These are phyloP conservation scores for Trichomonas gallinae DNA, from an alignment of 208 protist genomes.

Conservation along the genomic window DNA sequence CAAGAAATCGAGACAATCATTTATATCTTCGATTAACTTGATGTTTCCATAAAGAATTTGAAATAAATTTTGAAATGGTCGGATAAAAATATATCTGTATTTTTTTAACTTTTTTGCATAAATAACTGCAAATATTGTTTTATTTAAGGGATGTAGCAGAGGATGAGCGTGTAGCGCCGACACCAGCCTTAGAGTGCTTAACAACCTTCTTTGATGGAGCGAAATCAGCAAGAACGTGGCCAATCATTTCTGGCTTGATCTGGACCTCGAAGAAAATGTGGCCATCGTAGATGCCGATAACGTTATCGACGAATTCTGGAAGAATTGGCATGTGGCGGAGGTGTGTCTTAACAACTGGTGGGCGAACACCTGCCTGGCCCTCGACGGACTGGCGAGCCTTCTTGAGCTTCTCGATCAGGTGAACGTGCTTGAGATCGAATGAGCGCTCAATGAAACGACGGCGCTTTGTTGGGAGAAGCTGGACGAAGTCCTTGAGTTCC, in stretches of 20 bases:
- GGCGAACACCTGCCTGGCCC: neutral
- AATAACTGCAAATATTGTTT: neutral
- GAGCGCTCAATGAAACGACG: neutral
- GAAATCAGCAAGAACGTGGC: conserved; percentile 98
- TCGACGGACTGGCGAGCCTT: neutral
- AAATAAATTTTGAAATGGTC: neutral
- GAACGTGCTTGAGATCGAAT: neutral
- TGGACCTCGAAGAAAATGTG: conserved; percentile 93
- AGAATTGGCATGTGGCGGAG: conserved; percentile 81
- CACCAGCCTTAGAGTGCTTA: conserved; percentile 92
- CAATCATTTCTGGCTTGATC: conserved; percentile 98
- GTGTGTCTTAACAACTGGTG: conserved; percentile 8
- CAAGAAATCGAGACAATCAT: too few relatives aligned
- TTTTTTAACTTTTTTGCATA: neutral
- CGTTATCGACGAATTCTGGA: conserved; percentile 96
- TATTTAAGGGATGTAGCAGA: conserved; percentile 7
- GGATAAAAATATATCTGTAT: neutral
- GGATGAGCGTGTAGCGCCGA: conserved; percentile 72
- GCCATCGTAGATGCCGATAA: conserved; percentile 98
- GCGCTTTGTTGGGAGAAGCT: neutral
- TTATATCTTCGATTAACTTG: too few relatives aligned
- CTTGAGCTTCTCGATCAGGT: neutral
- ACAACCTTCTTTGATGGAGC: conserved; percentile 96
- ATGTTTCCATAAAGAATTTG: neutral
- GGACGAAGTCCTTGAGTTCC: neutral